phyloP scores from a whole-genome alignment of 495 filamentous ascomycete species.

The Cryomyces antarcticus region DNA sequence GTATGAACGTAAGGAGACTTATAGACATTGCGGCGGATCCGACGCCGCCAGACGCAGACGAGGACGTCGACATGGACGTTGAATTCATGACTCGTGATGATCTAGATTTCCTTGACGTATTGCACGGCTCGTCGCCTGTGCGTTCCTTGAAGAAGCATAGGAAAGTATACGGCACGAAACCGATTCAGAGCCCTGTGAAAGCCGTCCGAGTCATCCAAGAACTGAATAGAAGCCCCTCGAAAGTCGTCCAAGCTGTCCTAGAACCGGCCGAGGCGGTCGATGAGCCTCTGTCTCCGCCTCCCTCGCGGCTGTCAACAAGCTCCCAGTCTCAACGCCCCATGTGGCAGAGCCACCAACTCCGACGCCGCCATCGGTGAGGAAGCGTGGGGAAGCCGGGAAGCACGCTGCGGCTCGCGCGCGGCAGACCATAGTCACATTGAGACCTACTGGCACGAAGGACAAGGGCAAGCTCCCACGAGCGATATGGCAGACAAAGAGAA shows the following conservation, averaged over 20 bases:
- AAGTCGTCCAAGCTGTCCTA: not conserved
- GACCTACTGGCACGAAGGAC: conserved; percentile 1
- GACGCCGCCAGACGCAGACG: conserved; percentile 5
- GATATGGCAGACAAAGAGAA: not conserved
- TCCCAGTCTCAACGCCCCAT: too few relatives aligned
- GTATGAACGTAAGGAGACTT: conserved; percentile 7
- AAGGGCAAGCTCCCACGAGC: not conserved
- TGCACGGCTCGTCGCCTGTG: conserved; percentile 4
- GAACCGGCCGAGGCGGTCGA: not conserved
- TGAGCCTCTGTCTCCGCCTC: not conserved
- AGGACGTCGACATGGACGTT: conserved; percentile 10
- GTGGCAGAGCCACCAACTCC: not conserved
- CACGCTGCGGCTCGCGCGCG: conserved; percentile 6
- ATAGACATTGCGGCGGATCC: conserved; percentile 18
- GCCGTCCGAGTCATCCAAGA: not conserved
- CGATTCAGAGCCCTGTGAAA: not conserved
- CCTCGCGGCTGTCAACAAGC: not conserved
- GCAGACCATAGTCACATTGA: not conserved
- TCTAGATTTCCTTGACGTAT: conserved; percentile 1
- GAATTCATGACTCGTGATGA: conserved; percentile 13
- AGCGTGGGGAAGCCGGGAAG: conserved; percentile 9
- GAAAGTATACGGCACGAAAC: not conserved
- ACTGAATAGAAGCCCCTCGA: not conserved
- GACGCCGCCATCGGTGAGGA: conserved; percentile 8
- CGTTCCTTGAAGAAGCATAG: not conserved